Evolutionary conservation across 257 asterid genomes (phyloP).

Genomic region (Ophiorrhiza pumila): DNA sequence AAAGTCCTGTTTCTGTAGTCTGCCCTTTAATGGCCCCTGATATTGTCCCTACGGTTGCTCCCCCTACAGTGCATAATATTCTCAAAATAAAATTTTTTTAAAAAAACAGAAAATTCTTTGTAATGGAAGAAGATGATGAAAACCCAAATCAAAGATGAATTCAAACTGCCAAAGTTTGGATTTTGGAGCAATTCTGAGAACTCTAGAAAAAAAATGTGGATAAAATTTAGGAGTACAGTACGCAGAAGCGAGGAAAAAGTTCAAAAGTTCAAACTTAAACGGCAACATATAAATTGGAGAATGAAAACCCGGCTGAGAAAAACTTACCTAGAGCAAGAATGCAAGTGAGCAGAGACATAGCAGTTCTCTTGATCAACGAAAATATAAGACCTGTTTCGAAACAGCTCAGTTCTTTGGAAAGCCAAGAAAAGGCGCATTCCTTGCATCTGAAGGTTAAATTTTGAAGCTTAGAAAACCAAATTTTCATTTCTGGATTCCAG

Average conservation of each 20-base stretch:
- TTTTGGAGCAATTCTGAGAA: neutral
- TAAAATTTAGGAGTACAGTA: too few species aligned
- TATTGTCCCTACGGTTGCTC: conserved; percentile 67
- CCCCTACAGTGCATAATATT: conserved; percentile 45
- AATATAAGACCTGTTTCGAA: conserved; percentile 35
- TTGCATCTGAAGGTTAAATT: conserved; percentile 13
- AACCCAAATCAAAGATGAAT: neutral
- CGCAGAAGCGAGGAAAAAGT: neutral
- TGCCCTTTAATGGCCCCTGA: conserved; percentile 91
- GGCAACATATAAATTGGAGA: too few species aligned
- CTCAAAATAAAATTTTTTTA: neutral
- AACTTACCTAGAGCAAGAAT: conserved; percentile 60
- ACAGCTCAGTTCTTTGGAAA: conserved; percentile 17
- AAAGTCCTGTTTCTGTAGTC: conserved; percentile 83
- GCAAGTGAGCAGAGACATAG: conserved; percentile 53
- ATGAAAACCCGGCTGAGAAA: neutral
- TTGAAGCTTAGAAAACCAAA: conserved; percentile 29
- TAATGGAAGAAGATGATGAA: neutral
- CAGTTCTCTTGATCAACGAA: conserved; percentile 31
- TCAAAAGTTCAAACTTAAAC: too few species aligned
- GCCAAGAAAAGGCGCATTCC: conserved; percentile 24
- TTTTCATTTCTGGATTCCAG: conserved; percentile 26
- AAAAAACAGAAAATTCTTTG: neutral
- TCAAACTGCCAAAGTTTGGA: neutral
- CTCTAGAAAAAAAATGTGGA: neutral